These are phyloP conservation scores for Paspalum notatum DNA, from an alignment of 176 grass and related monocot genomes.

Conservation along the genomic window DNA sequence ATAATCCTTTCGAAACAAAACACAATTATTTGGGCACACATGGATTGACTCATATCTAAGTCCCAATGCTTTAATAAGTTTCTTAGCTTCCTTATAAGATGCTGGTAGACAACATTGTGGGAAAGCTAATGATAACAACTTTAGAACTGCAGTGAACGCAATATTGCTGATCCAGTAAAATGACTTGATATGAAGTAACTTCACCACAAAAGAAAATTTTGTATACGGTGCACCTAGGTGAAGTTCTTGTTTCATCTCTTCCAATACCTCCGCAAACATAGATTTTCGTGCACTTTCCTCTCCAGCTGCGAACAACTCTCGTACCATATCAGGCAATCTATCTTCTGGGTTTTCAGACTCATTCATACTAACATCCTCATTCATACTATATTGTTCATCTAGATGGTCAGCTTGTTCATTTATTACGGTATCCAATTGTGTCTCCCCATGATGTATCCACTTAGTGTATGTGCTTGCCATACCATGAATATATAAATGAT, in stretches of 20 bases:
- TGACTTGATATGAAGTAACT: background rate
- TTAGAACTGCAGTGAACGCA: background rate
- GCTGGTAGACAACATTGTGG: background rate
- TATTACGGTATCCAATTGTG: no score
- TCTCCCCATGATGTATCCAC: background rate
- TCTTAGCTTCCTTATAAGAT: background rate
- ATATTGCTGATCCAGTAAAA: background rate
- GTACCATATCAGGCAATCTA: background rate
- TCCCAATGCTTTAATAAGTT: background rate
- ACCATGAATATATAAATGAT: background rate
- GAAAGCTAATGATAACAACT: background rate
- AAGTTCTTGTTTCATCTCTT: background rate
- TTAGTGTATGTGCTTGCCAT: background rate
- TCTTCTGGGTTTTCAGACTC: background rate
- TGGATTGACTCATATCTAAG: no score
- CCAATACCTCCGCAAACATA: background rate
- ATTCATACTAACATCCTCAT: background rate
- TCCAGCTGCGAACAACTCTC: background rate
- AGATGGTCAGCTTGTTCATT: background rate
- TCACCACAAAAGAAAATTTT: background rate
- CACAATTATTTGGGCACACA: no score
- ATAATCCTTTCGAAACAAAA: no score
- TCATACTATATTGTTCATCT: background rate
- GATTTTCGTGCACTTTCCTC: background rate
- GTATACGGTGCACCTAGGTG: background rate